A percentile compares a stretch with the other conserved stretches of the same genome.
Conservation (phyloP, 768 basidiomycete species). For the Tephrocybe rancida region DNA sequence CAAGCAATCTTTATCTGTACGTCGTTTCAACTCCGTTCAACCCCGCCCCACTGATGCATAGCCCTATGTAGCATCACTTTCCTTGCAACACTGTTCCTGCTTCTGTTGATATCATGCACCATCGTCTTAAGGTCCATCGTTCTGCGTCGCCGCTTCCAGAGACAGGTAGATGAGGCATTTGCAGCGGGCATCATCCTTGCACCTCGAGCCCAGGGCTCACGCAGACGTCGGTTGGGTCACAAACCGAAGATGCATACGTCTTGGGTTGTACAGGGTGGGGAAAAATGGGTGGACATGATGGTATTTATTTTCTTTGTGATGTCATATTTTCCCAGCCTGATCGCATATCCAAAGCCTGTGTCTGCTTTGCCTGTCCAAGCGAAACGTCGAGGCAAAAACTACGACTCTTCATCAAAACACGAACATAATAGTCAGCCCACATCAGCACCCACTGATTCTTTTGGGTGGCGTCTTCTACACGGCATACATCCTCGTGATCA, state of each 20-base stretch:
- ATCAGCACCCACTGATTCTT: conserved; percentile 7
- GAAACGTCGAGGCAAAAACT: conserved; percentile 31
- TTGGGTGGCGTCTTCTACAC: conserved; percentile 7
- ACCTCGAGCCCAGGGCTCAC: conserved; percentile 38
- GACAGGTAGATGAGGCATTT: conserved; percentile 53
- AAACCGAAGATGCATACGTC: conserved; percentile 55
- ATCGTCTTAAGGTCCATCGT: conserved; percentile 68
- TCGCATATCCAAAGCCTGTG: conserved; percentile 32
- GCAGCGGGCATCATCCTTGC: conserved; percentile 50
- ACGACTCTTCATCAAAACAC: conserved; percentile 16
- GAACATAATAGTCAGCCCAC: conserved; percentile 15
- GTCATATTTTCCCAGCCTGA: conserved; percentile 10
- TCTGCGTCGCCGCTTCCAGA: conserved; percentile 58
- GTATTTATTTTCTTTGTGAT: conserved; percentile 30
- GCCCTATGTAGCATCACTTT: conserved; percentile 66
- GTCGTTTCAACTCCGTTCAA: conserved; percentile 14
- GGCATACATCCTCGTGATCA: conserved; percentile 7
- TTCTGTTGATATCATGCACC: conserved; percentile 63
- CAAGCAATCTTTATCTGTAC: conserved; percentile 49
- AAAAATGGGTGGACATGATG: conserved; percentile 50
- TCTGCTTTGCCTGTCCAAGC: conserved; percentile 37
- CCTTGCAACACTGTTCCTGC: conserved; percentile 69
- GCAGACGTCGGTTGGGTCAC: conserved; percentile 42
- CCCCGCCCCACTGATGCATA: conserved; percentile 10
- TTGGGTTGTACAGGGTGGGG: conserved; percentile 37